Evolutionary conservation across 257 asterid species (phyloP), one percentile per base, ranked within the genome.

Genomic region (Schizonepeta tenuifolia): DNA sequence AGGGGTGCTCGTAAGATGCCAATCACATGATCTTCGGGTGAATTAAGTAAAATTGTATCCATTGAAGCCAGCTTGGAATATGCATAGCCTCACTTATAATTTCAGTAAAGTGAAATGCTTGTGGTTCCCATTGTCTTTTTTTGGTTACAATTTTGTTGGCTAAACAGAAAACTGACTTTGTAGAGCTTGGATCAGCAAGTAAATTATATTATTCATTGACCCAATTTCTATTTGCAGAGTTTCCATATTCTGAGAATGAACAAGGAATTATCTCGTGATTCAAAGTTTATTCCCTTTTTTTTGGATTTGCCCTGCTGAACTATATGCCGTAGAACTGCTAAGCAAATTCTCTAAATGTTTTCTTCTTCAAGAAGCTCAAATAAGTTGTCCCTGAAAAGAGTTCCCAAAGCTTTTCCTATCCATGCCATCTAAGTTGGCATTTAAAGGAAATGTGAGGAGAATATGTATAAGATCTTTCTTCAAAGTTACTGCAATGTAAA

Each of bases 41-140:
- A 26, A 36, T 38, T 21, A 17, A 71, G 55, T 55, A 26, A 56
- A 55, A 8, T 11, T 43, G 9, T 28, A 58, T 68, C 18, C 24
- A 28, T 71, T 47, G 38, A 18, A 31, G 35, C 36, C 36, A 46
- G 46, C 40, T 9, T 9, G 24, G 9, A 9, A 9, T 8, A 8
- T 73, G 50, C 58, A 22, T 50, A 26, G 47, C 53, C 56, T 61
- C 22, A 40, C 64, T 73, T 18, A 35, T 31, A 64, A 49, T 18
- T 73, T 11, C 24, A 8, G 55, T 63, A 9, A 47, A 51, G 40
- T 58, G 49, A 59, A 58, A n/a, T 24, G 73, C 14, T n/a, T 55
- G 31, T 12, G 49, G 31, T 43, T 33, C 28, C 6, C 13, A 3
- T 51, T 69, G 24, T 33, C 26, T 10, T 63, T 20, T 60, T 41